phyloP scores from a whole-genome alignment of 306 rosid genomes.

The Myrica gale region DNA sequence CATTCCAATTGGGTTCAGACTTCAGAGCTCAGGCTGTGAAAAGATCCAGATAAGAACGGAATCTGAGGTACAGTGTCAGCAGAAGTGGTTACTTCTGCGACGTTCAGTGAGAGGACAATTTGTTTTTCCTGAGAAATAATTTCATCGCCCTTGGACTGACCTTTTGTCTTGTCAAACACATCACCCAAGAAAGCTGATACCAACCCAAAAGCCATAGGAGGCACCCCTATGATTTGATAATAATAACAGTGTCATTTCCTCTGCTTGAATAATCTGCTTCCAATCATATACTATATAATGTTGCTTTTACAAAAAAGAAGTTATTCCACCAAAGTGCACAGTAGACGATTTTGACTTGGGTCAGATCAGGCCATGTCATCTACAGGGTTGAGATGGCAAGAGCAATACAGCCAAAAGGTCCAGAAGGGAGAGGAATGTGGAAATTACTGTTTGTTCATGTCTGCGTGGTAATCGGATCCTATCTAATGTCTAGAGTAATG shows the following conservation, averaged over 20 bases:
- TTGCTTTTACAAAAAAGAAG: too few relatives aligned
- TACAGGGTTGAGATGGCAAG: too few relatives aligned
- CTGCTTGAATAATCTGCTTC: slow-evolving; percentile 9
- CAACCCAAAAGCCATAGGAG: slow-evolving; percentile 36
- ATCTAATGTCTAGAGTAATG: too few relatives aligned
- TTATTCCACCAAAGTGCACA: background rate
- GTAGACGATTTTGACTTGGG: background rate
- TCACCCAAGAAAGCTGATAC: slow-evolving; percentile 55
- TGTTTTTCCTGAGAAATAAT: slow-evolving; percentile 44
- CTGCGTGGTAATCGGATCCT: too few relatives aligned
- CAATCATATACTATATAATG: slow-evolving; percentile 33
- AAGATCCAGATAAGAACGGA: slow-evolving; percentile 44
- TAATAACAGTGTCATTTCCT: slow-evolving; percentile 38
- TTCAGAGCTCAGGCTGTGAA: background rate
- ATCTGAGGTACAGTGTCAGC: slow-evolving; percentile 39
- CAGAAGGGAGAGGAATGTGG: too few relatives aligned
- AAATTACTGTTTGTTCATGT: too few relatives aligned
- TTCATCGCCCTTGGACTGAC: slow-evolving; percentile 43
- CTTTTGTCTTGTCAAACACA: slow-evolving; percentile 74
- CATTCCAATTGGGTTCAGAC: slow-evolving; percentile 25
- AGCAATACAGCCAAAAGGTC: too few relatives aligned
- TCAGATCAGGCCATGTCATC: background rate
- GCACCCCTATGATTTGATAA: slow-evolving; percentile 39
- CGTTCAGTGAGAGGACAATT: slow-evolving; percentile 40
- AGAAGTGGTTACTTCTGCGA: slow-evolving; percentile 55